phyloP scores from a whole-genome alignment of 108 stramenopile genomes.

The Pseudonitzschia multiseries region DNA sequence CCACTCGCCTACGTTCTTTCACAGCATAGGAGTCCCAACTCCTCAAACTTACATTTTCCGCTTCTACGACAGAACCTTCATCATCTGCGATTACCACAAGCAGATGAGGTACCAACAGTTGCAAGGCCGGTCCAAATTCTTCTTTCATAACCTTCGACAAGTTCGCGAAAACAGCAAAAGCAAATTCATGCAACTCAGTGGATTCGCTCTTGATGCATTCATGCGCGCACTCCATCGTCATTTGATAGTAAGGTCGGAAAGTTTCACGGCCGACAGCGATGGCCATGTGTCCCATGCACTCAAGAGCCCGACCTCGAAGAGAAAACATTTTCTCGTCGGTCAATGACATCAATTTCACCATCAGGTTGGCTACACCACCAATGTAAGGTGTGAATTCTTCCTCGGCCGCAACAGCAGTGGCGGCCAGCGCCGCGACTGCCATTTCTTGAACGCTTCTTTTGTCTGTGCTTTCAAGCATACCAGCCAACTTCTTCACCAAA shows the following conservation, averaged over 20 bases:
- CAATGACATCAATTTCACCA: slow-evolving; percentile 81
- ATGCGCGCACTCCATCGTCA: slow-evolving; percentile 89
- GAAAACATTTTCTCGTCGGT: slow-evolving; percentile 78
- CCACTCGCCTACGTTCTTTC: background rate
- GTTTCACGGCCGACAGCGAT: slow-evolving; percentile 92
- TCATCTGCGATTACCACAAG: slow-evolving; percentile 77
- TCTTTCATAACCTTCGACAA: slow-evolving; percentile 95
- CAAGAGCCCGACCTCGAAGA: slow-evolving; percentile 93
- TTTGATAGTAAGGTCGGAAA: slow-evolving; percentile 93
- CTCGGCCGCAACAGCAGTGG: slow-evolving; percentile 96
- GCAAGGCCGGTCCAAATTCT: slow-evolving; percentile 90
- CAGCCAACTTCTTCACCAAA: slow-evolving; percentile 87
- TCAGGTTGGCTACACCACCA: slow-evolving; percentile 76
- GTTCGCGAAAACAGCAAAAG: slow-evolving; percentile 96
- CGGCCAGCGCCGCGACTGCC: slow-evolving; percentile 95
- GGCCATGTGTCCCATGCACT: slow-evolving; percentile 99
- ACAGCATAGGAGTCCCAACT: background rate
- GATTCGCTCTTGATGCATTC: slow-evolving; percentile 84
- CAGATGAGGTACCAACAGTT: slow-evolving; percentile 91
- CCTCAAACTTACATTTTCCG: slow-evolving; percentile 46
- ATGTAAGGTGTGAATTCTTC: slow-evolving; percentile 96
- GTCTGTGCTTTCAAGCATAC: slow-evolving; percentile 87
- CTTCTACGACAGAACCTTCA: slow-evolving; percentile 78
- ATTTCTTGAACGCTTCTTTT: slow-evolving; percentile 96
- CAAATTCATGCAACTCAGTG: slow-evolving; percentile 94